Percentiles rank a stretch among this genome's conserved stretches.
These are phyloP conservation scores for Chimonanthus praecox DNA, from an alignment of 164 flowering plant species.

Conservation along the genomic window DNA sequence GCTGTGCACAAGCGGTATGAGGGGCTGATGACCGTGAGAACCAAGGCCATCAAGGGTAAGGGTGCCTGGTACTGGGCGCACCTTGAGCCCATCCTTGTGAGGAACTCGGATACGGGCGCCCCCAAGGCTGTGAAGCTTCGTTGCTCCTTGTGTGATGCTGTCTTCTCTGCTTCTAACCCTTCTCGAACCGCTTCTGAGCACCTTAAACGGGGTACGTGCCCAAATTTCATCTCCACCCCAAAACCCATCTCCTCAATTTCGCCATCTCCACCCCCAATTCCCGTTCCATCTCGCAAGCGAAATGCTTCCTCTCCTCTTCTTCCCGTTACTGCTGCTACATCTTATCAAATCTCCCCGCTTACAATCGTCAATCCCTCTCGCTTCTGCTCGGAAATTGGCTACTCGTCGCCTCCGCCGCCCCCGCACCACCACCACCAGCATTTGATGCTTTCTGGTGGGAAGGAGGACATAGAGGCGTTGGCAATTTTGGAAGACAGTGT, in stretches of 20 bases:
- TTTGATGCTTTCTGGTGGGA: constrained; percentile 89
- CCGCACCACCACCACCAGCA: constrained; percentile 24
- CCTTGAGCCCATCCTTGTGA: constrained; percentile 77
- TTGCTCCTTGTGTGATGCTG: constrained; percentile 76
- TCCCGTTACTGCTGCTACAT: constrained; percentile 16
- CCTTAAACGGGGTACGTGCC: constrained; percentile 88
- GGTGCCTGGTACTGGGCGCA: constrained; percentile 99
- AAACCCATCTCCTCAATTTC: constrained; percentile 64
- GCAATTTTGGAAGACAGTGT: constrained; percentile 96
- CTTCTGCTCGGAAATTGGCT: constrained; percentile 27
- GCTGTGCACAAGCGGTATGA: constrained; percentile 76
- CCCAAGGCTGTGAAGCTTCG: constrained; percentile 87
- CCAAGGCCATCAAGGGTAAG: constrained; percentile 81
- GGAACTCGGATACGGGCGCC: constrained; percentile 59
- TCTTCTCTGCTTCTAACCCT: constrained; percentile 94
- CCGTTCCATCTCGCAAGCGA: constrained; percentile 27
- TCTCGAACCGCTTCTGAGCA: constrained; percentile 96
- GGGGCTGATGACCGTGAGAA: constrained; percentile 65
- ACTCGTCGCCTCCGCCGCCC: constrained; percentile 10
- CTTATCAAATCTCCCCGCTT: constrained; percentile 40
- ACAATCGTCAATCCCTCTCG: constrained; percentile 54
- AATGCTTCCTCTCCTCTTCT: constrained; percentile 10
- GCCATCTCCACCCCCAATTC: constrained; percentile 2
- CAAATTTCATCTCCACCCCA: constrained; percentile 56
- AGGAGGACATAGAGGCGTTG: constrained; percentile 86